Conservation (phyloP, 108 stramenopile species). For the Pseudonitzschia pungens region DNA sequence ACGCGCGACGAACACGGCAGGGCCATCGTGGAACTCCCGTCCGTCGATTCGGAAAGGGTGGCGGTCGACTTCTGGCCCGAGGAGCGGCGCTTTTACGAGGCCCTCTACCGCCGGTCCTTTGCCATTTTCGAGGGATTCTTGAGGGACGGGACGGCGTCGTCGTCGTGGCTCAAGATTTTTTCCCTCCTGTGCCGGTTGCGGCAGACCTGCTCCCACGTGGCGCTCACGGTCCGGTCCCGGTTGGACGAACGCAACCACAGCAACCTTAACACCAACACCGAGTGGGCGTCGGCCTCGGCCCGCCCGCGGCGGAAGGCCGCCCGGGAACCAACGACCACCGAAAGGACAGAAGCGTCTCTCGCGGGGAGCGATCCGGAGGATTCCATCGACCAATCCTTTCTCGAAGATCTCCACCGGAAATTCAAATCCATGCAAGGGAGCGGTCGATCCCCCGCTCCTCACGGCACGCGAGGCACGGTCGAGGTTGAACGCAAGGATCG, state of each 20-base stretch:
- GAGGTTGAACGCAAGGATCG: not conserved
- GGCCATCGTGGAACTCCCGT: constrained; percentile 74
- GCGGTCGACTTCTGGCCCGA: constrained; percentile 54
- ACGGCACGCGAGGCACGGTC: too few species aligned
- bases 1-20: constrained; percentile 64
- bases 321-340: not conserved
- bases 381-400: constrained; percentile 37
- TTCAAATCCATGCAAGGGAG: constrained; percentile 48
- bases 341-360: not conserved
- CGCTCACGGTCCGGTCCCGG: constrained; percentile 66
- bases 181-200: constrained; percentile 74
- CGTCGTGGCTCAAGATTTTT: constrained; percentile 83
- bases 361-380: constrained; percentile 5
- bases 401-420: constrained; percentile 45
- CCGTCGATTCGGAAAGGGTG: constrained; percentile 65
- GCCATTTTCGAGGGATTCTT: constrained; percentile 76
- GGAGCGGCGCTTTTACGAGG: constrained; percentile 84
- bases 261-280: too few species aligned
- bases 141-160: constrained; percentile 63
- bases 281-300: constrained; percentile 39
- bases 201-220: constrained; percentile 82
- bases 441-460: not conserved
- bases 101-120: constrained; percentile 62
- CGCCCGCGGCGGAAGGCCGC: not conserved
- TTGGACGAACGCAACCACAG: too few species aligned